Base-by-base conservation (phyloP, 129 eudicot genomes). In the Sambucus nigra region DNA sequence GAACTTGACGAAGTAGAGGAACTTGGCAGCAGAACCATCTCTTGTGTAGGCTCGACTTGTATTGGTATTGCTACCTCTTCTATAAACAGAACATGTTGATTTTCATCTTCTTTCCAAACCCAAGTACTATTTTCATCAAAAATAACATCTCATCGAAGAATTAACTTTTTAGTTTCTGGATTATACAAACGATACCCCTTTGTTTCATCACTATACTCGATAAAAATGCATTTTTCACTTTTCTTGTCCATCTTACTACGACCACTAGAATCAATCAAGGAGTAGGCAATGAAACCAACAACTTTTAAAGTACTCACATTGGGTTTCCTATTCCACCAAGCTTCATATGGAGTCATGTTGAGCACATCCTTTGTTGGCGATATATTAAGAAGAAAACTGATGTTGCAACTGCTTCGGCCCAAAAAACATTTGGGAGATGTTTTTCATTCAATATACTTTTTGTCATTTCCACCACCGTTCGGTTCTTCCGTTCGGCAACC, bases 331-430 rank as follows among this genome's bases (percentile, higher is more conserved):
- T 53, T 12, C 3, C 9, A 53, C 65, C 42, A 59, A 26, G 20
- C 65, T 45, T 59, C 40, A 21, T 42, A 59, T 3, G 44, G 45
- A 18, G 54, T 26, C 19, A 7, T 17, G 24, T 45, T 25, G 3
- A 5, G 25, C 6, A 44, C 54, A 1, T 12, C 45, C 40, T 59
- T 59, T 1, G 65, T 59, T 19, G 42, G 65, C 7, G 45, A 47
- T 15, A 29, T 8, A 27, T 60, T 60, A 2, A 60, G 46, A 1
- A 60, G 26, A 45, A 9, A 0, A 46, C 17, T 3, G 55, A 5
- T 1, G 55, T 18, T 7, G 20, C 55, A 6, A 46, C 31, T 5
- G 46, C 65, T 47, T 60, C 47, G 0, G 55, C 64, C 64, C 64
- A 59, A 7, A 59, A 59, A 4, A 15, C 9, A 59, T 59, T 42